Conservation (phyloP, 805 yeast genomes). For the Brettanomyces bruxellensis region DNA sequence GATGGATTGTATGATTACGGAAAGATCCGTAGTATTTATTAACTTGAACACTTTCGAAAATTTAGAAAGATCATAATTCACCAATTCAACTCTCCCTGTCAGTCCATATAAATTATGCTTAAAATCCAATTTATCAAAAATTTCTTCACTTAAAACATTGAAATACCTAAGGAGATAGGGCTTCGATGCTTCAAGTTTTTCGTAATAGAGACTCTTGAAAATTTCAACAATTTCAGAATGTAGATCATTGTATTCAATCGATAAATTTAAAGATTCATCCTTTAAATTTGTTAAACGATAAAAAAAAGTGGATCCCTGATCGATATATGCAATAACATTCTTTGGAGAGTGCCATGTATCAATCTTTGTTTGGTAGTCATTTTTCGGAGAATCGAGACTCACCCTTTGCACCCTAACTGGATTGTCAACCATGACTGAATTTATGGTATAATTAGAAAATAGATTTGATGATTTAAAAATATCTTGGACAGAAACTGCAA, state of each 20-base stretch:
- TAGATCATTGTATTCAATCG: conserved; percentile 37
- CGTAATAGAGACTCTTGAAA: conserved; percentile 15
- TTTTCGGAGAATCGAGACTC: conserved; percentile 12
- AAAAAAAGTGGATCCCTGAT: conserved; percentile 60
- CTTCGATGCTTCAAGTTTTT: conserved; percentile 4
- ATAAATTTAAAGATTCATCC: conserved; percentile 32
- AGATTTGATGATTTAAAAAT: conserved; percentile 49
- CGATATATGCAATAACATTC: conserved; percentile 46
- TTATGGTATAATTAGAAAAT: conserved; percentile 61
- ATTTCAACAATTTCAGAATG: conserved; percentile 32
- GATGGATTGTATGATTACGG: conserved; percentile 6
- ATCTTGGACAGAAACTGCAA: conserved; percentile 77
- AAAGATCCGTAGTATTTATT: conserved; percentile 9
- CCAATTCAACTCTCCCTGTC: conserved; percentile 11
- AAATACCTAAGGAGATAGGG: conserved; percentile 14
- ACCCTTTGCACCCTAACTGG: conserved; percentile 50
- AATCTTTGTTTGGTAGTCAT: conserved; percentile 9
- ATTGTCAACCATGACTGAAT: conserved; percentile 38
- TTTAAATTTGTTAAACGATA: conserved; percentile 36
- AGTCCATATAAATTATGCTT: conserved; percentile 23
- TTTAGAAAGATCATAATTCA: conserved; percentile 6
- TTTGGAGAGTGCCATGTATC: conserved; percentile 24
- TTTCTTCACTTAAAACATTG: conserved; percentile 9
- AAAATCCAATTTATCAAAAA: conserved; percentile 14
- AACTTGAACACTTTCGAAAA: conserved; percentile 4